A percentile compares a stretch with the other conserved stretches of the same genome.
phyloP scores from a whole-genome alignment of 176 grass and related monocot genomes.

The Areca catechu region DNA sequence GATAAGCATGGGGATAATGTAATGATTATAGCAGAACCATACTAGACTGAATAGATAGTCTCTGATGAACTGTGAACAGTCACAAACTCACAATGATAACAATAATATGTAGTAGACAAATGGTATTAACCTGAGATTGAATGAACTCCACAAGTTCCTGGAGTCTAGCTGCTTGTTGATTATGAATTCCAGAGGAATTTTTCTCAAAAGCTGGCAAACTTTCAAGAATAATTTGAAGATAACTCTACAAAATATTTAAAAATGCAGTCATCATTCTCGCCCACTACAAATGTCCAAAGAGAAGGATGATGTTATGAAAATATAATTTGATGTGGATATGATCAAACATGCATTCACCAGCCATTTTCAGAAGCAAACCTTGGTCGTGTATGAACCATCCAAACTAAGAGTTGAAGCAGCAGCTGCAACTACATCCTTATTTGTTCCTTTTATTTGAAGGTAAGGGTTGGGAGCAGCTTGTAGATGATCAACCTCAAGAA shows the following conservation, averaged over 20 bases:
- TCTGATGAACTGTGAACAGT: too few relatives aligned
- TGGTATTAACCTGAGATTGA: constrained; percentile 67
- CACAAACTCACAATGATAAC: too few relatives aligned
- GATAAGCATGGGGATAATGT: too few relatives aligned
- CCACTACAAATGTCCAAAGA: neutral
- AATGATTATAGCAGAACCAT: too few relatives aligned
- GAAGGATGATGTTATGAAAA: too few relatives aligned
- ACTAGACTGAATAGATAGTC: too few relatives aligned
- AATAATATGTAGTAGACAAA: neutral
- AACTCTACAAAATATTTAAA: constrained; percentile 18
- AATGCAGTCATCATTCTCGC: neutral
- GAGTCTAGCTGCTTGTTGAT: constrained; percentile 84
- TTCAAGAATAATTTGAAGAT: constrained; percentile 99
- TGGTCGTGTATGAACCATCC: constrained; percentile 88
- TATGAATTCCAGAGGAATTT: constrained; percentile 57
- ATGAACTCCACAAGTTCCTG: constrained; percentile 93
- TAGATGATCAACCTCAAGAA: constrained; percentile 97
- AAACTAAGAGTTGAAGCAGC: constrained; percentile 75
- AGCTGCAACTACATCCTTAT: constrained; percentile 74
- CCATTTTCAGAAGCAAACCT: constrained; percentile 33
- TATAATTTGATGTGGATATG: constrained; percentile 2
- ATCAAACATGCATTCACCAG: constrained; percentile 15
- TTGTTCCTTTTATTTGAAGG: constrained; percentile 97
- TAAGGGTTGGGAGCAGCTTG: constrained; percentile 60
- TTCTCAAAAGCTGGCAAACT: constrained; percentile 61